Percentiles rank a stretch among this genome's conserved stretches.
Evolutionary conservation across 805 yeast genomes (phyloP).

Genomic region (Metahyphopichia silvanorum): DNA sequence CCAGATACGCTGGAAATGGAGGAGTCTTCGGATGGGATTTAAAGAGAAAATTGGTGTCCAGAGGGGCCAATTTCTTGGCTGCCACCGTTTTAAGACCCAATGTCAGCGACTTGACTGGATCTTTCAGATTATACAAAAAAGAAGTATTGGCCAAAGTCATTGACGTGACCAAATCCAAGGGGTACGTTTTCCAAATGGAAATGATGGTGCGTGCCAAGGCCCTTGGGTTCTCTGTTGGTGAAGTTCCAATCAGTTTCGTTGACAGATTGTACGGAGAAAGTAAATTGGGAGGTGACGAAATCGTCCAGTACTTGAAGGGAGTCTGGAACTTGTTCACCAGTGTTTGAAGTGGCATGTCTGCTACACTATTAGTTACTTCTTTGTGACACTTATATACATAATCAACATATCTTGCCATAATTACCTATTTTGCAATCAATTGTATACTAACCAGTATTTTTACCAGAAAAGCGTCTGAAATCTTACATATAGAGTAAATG

Average conservation of each 20-base stretch:
- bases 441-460: too few species aligned
- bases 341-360: slow-evolving; percentile 49
- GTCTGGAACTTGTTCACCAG: slow-evolving; percentile 66
- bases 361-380: too few species aligned
- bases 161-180: slow-evolving; percentile 66
- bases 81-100: slow-evolving; percentile 66
- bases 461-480: too few species aligned
- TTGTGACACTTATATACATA: too few species aligned
- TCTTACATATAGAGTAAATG: too few species aligned
- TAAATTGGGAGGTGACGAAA: slow-evolving; percentile 78
- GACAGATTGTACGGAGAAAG: slow-evolving; percentile 78
- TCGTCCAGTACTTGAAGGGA: slow-evolving; percentile 73
- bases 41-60: slow-evolving; percentile 70
- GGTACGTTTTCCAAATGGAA: slow-evolving; percentile 85
- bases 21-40: slow-evolving; percentile 86
- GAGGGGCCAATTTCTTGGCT: slow-evolving; percentile 81
- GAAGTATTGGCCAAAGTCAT: slow-evolving; percentile 64
- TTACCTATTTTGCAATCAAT: too few species aligned
- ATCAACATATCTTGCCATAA: too few species aligned
- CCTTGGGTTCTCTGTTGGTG: slow-evolving; percentile 71
- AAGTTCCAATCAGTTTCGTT: slow-evolving; percentile 75
- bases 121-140: slow-evolving; percentile 72
- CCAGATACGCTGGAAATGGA: slow-evolving; percentile 77
- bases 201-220: slow-evolving; percentile 82
- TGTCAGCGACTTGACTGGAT: slow-evolving; percentile 74